A percentile compares a stretch with the other conserved stretches of the same genome.
These are phyloP conservation scores for Dactylellina parvicollis DNA, from an alignment of 2,329 filamentous ascomycete genomes.

Conservation along the genomic window DNA sequence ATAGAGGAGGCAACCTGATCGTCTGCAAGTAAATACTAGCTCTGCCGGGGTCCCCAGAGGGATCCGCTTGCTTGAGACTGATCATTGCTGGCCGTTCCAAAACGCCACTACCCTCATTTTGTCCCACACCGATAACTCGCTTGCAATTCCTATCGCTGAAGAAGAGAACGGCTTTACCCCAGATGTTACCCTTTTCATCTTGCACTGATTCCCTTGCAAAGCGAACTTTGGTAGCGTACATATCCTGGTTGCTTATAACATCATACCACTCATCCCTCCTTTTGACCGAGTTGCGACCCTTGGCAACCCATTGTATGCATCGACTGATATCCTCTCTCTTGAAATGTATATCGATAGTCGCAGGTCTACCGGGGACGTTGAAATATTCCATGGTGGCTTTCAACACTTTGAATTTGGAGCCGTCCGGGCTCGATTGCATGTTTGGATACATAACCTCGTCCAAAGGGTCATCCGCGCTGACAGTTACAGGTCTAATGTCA, in stretches of 20 bases:
- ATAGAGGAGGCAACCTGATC: conserved; percentile 31
- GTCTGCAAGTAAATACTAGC: conserved; percentile 47
- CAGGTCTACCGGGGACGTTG: conserved; percentile 1
- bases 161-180: conserved; percentile 18
- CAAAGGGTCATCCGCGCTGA: background rate
- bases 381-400: conserved; percentile 24
- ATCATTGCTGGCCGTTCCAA: conserved; percentile 31
- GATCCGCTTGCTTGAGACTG: conserved; percentile 33
- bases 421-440: conserved; percentile 20
- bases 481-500: conserved; percentile 19
- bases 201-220: conserved; percentile 7
- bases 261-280: background rate
- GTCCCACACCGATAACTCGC: conserved; percentile 33
- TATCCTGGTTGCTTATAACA: conserved; percentile 23
- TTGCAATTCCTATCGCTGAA: conserved; percentile 38
- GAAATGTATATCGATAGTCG: conserved; percentile 17
- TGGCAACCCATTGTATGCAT: conserved; percentile 42
- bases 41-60: conserved; percentile 32
- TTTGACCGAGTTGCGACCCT: conserved; percentile 7
- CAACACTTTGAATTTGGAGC: conserved; percentile 1
- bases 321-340: conserved; percentile 22
- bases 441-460: conserved; percentile 5
- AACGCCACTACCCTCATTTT: conserved; percentile 14
- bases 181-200: conserved; percentile 25
- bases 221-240: conserved; percentile 32